Evolutionary conservation across 2,329 filamentous ascomycete species (phyloP).

Genomic region (Aureobasidium sp.): DNA sequence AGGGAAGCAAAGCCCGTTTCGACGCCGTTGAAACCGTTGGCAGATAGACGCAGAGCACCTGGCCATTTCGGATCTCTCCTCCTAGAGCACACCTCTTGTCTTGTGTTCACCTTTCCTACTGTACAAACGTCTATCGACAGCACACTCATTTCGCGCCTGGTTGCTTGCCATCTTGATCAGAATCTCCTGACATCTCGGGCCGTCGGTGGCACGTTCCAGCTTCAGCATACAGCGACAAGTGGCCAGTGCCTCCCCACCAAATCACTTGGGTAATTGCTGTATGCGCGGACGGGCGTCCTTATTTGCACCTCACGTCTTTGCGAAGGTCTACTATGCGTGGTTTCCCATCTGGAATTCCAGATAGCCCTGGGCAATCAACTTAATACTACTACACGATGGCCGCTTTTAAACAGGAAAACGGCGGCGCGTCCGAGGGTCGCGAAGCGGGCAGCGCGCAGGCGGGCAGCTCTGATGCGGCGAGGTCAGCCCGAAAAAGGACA

Average conservation of each 20-base stretch:
- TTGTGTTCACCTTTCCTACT: neutral
- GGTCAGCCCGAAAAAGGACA: constrained; percentile 51
- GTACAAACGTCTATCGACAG: neutral
- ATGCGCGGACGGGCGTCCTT: constrained; percentile 1
- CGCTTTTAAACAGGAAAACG: neutral
- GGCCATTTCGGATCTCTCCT: neutral
- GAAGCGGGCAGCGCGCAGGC: neutral
- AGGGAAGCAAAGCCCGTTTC: constrained; percentile 2
- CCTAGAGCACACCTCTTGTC: neutral
- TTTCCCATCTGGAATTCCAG: neutral
- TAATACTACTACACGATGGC: neutral
- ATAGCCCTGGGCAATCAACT: neutral
- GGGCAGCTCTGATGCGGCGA: constrained; percentile 3
- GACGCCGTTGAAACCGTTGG: constrained; percentile 2
- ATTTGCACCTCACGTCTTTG: constrained; percentile 8
- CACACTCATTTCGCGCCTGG: constrained; percentile 1
- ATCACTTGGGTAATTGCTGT: constrained; percentile 9
- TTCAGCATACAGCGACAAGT: neutral
- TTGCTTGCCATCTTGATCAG: neutral
- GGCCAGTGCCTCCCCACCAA: constrained; percentile 9
- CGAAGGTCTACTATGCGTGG: constrained; percentile 5
- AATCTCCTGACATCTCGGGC: neutral
- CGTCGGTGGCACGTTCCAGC: neutral
- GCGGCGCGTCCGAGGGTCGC: neutral
- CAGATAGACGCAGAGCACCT: neutral